A percentile compares a stretch with the other conserved stretches of the same genome.
These are phyloP conservation scores for Panaeolus papilionaceus DNA, from an alignment of 768 basidiomycete species.

Conservation along the genomic window DNA sequence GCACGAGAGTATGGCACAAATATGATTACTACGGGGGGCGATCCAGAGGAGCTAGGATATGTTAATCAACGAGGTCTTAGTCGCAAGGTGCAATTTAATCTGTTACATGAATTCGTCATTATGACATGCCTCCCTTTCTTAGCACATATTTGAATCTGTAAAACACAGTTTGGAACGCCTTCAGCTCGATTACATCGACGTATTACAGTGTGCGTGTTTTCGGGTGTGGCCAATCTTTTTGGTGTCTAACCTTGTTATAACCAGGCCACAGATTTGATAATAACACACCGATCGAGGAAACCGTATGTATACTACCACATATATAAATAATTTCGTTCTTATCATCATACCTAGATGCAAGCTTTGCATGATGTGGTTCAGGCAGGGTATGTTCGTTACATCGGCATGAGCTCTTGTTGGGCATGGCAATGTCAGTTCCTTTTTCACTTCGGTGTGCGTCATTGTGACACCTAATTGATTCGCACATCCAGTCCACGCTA, in stretches of 20 bases:
- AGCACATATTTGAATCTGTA: constrained; percentile 79
- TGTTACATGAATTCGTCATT: too few relatives aligned
- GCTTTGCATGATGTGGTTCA: constrained; percentile 71
- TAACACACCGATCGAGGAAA: constrained; percentile 65
- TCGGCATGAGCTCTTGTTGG: constrained; percentile 62
- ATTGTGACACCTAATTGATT: neutral
- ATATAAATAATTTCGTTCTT: neutral
- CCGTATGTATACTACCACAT: constrained; percentile 34
- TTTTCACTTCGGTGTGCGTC: neutral
- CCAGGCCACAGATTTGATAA: constrained; percentile 61
- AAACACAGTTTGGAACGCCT: constrained; percentile 70
- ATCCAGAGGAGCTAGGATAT: constrained; percentile 50
- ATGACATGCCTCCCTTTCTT: neutral
- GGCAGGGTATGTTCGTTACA: constrained; percentile 66
- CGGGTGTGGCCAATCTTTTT: neutral
- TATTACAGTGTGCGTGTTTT: constrained; percentile 62
- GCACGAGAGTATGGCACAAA: constrained; percentile 26
- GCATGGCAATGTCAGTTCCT: constrained; percentile 58
- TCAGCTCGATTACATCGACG: constrained; percentile 78
- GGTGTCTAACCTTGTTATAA: constrained; percentile 26
- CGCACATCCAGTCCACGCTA: constrained; percentile 48
- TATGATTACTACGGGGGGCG: constrained; percentile 19
- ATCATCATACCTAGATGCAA: constrained; percentile 54
- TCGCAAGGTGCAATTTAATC: constrained; percentile 33
- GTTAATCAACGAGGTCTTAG: constrained; percentile 58